Evolutionary conservation across 208 protist species (phyloP).

Genomic region (Borovskyia barvae): DNA sequence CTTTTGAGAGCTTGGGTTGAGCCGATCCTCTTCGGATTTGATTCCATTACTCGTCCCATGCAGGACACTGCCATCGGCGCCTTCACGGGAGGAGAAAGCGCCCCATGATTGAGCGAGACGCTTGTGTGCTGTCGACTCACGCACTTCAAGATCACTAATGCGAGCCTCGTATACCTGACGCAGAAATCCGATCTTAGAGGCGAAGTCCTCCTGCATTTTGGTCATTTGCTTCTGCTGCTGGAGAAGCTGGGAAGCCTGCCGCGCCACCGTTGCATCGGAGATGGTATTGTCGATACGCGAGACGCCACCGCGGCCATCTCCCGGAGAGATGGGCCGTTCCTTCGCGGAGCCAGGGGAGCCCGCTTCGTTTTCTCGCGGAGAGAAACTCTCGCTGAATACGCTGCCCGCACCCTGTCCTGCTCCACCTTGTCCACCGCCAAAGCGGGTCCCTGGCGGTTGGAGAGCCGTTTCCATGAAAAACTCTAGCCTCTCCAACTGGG

Average conservation of each 20-base stretch:
- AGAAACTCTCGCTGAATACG: neutral
- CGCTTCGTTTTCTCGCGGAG: neutral
- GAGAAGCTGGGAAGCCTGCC: slow-evolving; percentile 55
- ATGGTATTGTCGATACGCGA: slow-evolving; percentile 29
- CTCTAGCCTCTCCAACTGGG: slow-evolving; percentile 30
- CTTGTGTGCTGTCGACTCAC: slow-evolving; percentile 52
- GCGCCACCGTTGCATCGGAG: slow-evolving; percentile 43
- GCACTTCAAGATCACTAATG: slow-evolving; percentile 85
- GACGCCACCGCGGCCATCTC: neutral
- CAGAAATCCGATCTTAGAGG: slow-evolving; percentile 83
- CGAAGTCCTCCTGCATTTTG: slow-evolving; percentile 82
- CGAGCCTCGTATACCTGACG: slow-evolving; percentile 91
- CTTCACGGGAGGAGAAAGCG: neutral
- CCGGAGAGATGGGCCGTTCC: neutral
- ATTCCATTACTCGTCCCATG: slow-evolving; percentile 1
- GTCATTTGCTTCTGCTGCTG: slow-evolving; percentile 73
- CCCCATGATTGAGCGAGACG: slow-evolving; percentile 2
- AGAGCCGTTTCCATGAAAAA: slow-evolving; percentile 48
- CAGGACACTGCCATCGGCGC: neutral
- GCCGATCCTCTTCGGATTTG: neutral
- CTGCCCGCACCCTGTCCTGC: neutral
- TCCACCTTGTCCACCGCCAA: slow-evolving; percentile 6
- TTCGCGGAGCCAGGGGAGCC: neutral
- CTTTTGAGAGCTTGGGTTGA: neutral
- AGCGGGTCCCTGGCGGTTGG: slow-evolving; percentile 47